Evolutionary conservation across 306 rosid species (phyloP), one percentile per base, ranked within the genome.

Genomic region (Styphnolobium japonicum): DNA sequence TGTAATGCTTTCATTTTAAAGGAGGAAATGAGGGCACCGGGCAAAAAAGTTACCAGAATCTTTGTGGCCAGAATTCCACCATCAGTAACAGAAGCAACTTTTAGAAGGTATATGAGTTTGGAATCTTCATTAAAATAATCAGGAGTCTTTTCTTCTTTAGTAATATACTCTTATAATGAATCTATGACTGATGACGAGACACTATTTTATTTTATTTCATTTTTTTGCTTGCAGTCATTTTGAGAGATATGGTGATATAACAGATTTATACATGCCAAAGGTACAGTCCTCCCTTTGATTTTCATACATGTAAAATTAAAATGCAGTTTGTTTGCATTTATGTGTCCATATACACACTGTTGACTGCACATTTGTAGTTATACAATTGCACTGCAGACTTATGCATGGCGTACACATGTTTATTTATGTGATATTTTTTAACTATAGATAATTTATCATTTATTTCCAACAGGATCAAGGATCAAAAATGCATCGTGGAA

Each of bases 181-280:
- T 67, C 22, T 33, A 2, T 39, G 58, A 42, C 7, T 18, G 15
- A 56, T 61, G 66, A 27, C 66, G 72, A 67, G 45, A 33, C 56
- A 21, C 11, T 68, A 22, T 42, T 27, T 53, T 40, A 43, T 12
- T 65, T 42, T 43, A 56, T 55, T 40, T 37, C 6, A n/a, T n/a
- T 16, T 22, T n/a, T n/a, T 22, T 34, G 49, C 27, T 81, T 83
- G 85, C 97, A 96, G 99, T 74, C 94, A 96, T 88, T 96, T 96
- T 89, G 99, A 92, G 94, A 92, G 86, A 72, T 96, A 93, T 83
- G 99, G 99, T n/a, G 97, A 96, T 6, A 96, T 96, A 80, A 91
- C 96, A 21, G 98, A 96, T 88, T 79, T 96, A 29, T 96, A 91
- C 88, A 93, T 96, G 99, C 99, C 99, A 4, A 96, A 96, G 99